Conservation (phyloP, 1,284 basidiomycete genomes). For the Microbotryum scabiosae region DNA sequence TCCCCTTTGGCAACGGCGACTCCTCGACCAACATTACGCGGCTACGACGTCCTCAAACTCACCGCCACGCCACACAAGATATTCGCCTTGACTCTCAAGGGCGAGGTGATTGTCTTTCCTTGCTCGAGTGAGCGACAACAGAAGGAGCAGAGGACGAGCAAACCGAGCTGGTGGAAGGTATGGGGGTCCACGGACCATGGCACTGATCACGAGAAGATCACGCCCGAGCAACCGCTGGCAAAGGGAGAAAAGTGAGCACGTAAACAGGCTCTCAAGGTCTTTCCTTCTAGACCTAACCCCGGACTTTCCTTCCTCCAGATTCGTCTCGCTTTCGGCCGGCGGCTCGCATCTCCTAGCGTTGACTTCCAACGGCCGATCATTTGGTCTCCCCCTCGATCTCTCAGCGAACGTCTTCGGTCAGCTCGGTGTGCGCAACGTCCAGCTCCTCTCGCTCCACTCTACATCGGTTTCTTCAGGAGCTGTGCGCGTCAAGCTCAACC, state of each 20-base stretch:
- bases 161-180: conserved; percentile 31
- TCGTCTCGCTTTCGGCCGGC: conserved; percentile 65
- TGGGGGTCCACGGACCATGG: conserved; percentile 38
- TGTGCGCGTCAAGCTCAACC: conserved; percentile 36
- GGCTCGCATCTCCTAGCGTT: conserved; percentile 74
- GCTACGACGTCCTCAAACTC: conserved; percentile 64
- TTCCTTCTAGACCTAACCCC: neutral
- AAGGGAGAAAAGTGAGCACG: conserved; percentile 49
- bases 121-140: conserved; percentile 40
- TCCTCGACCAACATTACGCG: conserved; percentile 53
- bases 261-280: too few species aligned
- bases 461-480: conserved; percentile 43
- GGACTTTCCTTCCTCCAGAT: conserved; percentile 44
- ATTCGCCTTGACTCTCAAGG: conserved; percentile 52
- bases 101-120: conserved; percentile 30
- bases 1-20: conserved; percentile 33
- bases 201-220: conserved; percentile 43
- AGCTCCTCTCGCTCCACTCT: conserved; percentile 32
- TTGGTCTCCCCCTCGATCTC: conserved; percentile 65
- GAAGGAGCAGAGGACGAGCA: conserved; percentile 27
- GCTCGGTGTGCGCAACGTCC: conserved; percentile 61
- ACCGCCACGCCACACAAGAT: conserved; percentile 51
- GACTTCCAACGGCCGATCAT: conserved; percentile 70
- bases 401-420: conserved; percentile 78
- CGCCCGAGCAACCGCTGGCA: conserved; percentile 46